Conservation (phyloP, 1,139 yeast species). For the Pneumocystis carinii region DNA sequence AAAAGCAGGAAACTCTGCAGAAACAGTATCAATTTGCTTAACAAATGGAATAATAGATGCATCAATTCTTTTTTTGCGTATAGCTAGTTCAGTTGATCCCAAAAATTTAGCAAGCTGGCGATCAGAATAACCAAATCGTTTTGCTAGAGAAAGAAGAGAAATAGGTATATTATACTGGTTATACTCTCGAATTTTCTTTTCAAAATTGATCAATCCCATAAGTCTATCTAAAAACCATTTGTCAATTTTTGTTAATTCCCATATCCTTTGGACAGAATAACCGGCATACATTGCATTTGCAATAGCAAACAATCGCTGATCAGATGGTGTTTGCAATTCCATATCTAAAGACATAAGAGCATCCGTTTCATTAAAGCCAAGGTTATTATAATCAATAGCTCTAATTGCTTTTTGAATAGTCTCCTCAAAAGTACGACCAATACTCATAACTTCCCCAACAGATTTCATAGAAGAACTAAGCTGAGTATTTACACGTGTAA, state of each 20-base stretch:
- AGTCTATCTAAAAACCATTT: constrained; percentile 93
- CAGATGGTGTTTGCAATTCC: constrained; percentile 89
- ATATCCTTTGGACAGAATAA: constrained; percentile 80
- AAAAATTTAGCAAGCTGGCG: constrained; percentile 87
- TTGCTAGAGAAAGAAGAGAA: constrained; percentile 61
- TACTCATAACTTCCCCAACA: constrained; percentile 97
- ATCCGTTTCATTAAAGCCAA: constrained; percentile 82
- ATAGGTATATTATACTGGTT: constrained; percentile 46
- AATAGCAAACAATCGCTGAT: constrained; percentile 88
- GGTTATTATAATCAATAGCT: constrained; percentile 85
- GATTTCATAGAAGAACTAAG: constrained; percentile 94
- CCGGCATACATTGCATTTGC: constrained; percentile 76
- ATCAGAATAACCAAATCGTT: constrained; percentile 94
- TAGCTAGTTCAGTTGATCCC: constrained; percentile 82
- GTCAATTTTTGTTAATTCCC: constrained; percentile 86
- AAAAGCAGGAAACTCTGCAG: constrained; percentile 96
- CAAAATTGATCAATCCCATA: constrained; percentile 53
- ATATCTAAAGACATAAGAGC: constrained; percentile 77
- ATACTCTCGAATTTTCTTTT: constrained; percentile 44
- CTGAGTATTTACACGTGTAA: constrained; percentile 78
- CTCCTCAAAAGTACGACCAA: constrained; percentile 95
- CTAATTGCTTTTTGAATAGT: constrained; percentile 96
- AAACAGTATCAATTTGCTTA: constrained; percentile 95
- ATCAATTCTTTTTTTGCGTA: constrained; percentile 80
- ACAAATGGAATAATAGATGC: constrained; percentile 83